Percentiles rank a stretch among this genome's conserved stretches.
Evolutionary conservation across 306 rosid genomes (phyloP).

Genomic region (Glycine tomentella): DNA sequence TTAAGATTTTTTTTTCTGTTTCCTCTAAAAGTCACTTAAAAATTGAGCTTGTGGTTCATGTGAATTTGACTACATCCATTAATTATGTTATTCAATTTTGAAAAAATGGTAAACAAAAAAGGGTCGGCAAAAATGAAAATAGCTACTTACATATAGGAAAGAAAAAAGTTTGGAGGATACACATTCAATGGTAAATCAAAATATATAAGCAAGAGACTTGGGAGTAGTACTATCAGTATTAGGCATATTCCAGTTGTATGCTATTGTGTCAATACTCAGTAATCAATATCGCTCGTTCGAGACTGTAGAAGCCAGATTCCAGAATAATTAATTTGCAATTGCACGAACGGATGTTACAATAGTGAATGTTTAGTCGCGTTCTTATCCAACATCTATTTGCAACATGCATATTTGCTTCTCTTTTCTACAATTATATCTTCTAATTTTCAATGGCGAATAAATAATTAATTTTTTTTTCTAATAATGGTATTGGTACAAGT

Average conservation of each 20-base stretch:
- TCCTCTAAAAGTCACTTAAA: neutral
- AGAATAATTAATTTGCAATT: neutral
- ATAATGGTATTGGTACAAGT: too few relatives aligned
- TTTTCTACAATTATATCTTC: neutral
- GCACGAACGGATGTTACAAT: neutral
- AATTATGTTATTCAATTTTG: too few relatives aligned
- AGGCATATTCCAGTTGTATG: too few relatives aligned
- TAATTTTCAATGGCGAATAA: neutral
- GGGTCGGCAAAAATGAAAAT: neutral
- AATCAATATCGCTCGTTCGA: too few relatives aligned
- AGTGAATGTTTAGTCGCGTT: too few relatives aligned
- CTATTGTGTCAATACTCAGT: too few relatives aligned
- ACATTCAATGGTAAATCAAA: neutral
- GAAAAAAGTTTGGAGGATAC: neutral
- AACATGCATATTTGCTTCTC: neutral
- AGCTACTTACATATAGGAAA: neutral
- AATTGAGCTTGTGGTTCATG: too few relatives aligned
- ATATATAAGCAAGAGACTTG: neutral
- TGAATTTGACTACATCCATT: too few relatives aligned
- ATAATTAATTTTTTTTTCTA: too few relatives aligned
- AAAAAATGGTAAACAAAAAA: too few relatives aligned
- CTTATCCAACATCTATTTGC: neutral
- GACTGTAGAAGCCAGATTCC: too few relatives aligned
- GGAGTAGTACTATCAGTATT: neutral
- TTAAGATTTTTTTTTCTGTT: neutral